phyloP scores from a whole-genome alignment of 108 stramenopile species.

The Skeletonema costatum region DNA sequence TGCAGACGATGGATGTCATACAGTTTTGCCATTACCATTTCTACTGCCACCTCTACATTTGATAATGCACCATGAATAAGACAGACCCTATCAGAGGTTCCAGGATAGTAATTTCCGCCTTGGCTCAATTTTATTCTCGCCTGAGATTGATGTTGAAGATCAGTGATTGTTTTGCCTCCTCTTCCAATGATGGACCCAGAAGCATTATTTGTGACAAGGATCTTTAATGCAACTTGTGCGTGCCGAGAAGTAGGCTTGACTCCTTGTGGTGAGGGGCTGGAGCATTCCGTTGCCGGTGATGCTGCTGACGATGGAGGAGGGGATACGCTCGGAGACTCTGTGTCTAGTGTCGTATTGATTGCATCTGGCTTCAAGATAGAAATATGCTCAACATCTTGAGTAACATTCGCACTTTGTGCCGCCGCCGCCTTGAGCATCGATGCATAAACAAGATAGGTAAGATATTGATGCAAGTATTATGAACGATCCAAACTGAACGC shows the following conservation, averaged over 20 bases:
- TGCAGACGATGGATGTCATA: constrained; percentile 53
- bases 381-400: not conserved
- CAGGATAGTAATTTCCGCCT: constrained; percentile 78
- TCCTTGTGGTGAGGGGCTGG: constrained; percentile 18
- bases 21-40: constrained; percentile 60
- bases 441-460: not conserved
- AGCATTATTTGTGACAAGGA: constrained; percentile 80
- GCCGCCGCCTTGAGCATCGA: not conserved
- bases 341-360: constrained; percentile 19
- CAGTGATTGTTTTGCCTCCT: constrained; percentile 76
- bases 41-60: constrained; percentile 62
- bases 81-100: constrained; percentile 80
- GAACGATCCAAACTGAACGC: not conserved
- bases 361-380: not conserved
- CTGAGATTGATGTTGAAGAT: constrained; percentile 68
- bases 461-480: not conserved
- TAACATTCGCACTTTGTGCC: not conserved
- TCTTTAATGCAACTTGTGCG: constrained; percentile 61
- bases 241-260: not conserved
- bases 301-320: constrained; percentile 12
- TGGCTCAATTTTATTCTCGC: constrained; percentile 82
- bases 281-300: not conserved
- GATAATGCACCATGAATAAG: constrained; percentile 72
- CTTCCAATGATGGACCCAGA: constrained; percentile 86
- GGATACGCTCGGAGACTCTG: constrained; percentile 22